Conservation (phyloP, 805 yeast species). For the Blastobotrys chiropterorum region DNA sequence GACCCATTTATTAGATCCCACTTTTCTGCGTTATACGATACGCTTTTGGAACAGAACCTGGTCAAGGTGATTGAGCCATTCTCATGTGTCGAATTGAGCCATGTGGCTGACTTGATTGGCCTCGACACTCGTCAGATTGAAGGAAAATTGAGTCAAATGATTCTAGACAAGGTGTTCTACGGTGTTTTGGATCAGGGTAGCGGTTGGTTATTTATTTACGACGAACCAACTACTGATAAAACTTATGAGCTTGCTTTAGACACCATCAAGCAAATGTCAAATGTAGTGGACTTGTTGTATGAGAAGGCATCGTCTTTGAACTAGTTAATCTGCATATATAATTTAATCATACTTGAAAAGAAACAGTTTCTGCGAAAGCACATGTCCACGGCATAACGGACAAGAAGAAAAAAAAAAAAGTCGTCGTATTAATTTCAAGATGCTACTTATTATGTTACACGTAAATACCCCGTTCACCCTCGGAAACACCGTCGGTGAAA, state of each 20-base stretch:
- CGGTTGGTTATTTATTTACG: conserved; percentile 92
- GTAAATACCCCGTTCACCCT: conserved; percentile 43
- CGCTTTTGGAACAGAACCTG: conserved; percentile 85
- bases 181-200: conserved; percentile 98
- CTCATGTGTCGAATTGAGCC: conserved; percentile 89
- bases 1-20: conserved; percentile 89
- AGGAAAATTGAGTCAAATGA: conserved; percentile 93
- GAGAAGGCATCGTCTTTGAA: conserved; percentile 88
- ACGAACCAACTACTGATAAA: conserved; percentile 81
- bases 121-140: conserved; percentile 84
- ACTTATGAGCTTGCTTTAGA: conserved; percentile 84
- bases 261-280: conserved; percentile 78
- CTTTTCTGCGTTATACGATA: conserved; percentile 87
- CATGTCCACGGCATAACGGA: too few species aligned
- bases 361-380: too few species aligned
- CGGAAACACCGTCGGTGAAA: conserved; percentile 41
- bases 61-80: conserved; percentile 94
- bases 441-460: conserved; percentile 7
- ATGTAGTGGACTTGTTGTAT: conserved; percentile 82
- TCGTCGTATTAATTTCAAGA: conserved; percentile 47
- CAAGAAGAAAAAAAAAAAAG: conserved; percentile 73
- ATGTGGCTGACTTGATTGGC: conserved; percentile 82
- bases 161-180: conserved; percentile 86
- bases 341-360: not conserved
- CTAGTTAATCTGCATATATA: conserved; percentile 28